Base-by-base conservation (phyloP, 1,284 basidiomycete species). In the Taiwanofungus camphoratus region DNA sequence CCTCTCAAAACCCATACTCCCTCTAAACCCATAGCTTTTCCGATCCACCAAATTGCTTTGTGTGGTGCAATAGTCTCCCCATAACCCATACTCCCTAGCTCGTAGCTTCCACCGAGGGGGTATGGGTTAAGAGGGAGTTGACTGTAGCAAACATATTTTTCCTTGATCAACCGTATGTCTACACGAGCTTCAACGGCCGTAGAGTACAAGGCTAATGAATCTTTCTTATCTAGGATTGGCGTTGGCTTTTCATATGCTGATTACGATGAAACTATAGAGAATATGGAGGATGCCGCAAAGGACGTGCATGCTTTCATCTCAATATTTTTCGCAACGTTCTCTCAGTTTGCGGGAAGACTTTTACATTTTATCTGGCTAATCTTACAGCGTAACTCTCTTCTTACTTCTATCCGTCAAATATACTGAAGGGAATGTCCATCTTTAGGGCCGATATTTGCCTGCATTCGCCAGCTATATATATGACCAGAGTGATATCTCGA, bases 391-490 rank as follows among this genome's bases (percentile, higher is more conserved):
- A 48, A 53, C 70, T 57, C 8, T 13, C 13, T 6, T 15, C 4
- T n/a, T n/a, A n/a, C n/a, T n/a, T n/a, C n/a, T n/a, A n/a, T n/a
- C n/a, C n/a, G n/a, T n/a, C n/a, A n/a, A n/a, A n/a, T n/a, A n/a
- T n/a, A n/a, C n/a, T n/a, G n/a, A n/a, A n/a, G n/a, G n/a, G n/a
- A n/a, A n/a, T n/a, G n/a, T n/a, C n/a, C n/a, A n/a, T n/a, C 34
- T 15, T 20, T 34, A 82, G 76, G 87, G 89, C 1, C 77, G 84
- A 30, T 91, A 91, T 61, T 68, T 91, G 2, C 89, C 87, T 1
- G 73, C 89, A 5, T 92, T 92, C 49, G 88, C 87, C 0, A 77
- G 80, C 38, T 81, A 88, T 48, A 82, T 92, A 27, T 73, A 79
- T 34, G 87, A 91, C 60, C 76, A 83, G 47, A 91, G 92, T 61